Evolutionary conservation across 2,329 filamentous ascomycete species (phyloP), one percentile per base, ranked within the genome.

Genomic region (Pezizomycotina sp.): DNA sequence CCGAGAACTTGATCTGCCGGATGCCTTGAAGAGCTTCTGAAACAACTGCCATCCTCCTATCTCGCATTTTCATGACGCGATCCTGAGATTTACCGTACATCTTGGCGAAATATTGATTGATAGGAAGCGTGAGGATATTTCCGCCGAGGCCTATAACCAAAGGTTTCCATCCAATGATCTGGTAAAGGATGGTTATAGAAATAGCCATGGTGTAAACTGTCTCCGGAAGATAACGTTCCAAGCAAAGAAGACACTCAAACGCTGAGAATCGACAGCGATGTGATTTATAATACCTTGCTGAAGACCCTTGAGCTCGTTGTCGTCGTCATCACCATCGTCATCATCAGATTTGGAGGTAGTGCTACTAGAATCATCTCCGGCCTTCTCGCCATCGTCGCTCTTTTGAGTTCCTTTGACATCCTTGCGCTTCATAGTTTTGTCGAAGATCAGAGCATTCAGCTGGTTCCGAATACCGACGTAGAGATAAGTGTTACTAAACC

Each of bases 1-100:
- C 79, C 0, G 77, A 77, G 48, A 86, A 83, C 51, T 89, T 89
- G 58, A 89, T 81, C 55, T 89, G 80, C 1, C 78, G 69, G 46
- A 86, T 84, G 5, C 79, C 49, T 48, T 78, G 69, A 1, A 89
- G 59, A 0, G 75, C 77, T 55, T 89, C 79, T 1, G 77, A 78
- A 19, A 89, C 66, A 9, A 83, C 67, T 0, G 68, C 74, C 57
- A 83, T 65, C 56, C 84, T 86, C 36, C 71, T 64, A 53, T 86
- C 80, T 27, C 79, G 65, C 18, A 74, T 63, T 52, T 77, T 78
- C 77, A 84, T 84, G 31, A 86, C 56, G 31, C 63, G 60, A 36
- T 77, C 74, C 50, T 82, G 74, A 4, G 72, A 67, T 14, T 59
- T 61, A 1, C 73, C 61, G 50, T 81, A 80, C 13, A 62, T 61